Percentiles rank a stretch among this genome's conserved stretches.
phyloP scores from a whole-genome alignment of 1,284 basidiomycete genomes.

The Dichomitus squalens region DNA sequence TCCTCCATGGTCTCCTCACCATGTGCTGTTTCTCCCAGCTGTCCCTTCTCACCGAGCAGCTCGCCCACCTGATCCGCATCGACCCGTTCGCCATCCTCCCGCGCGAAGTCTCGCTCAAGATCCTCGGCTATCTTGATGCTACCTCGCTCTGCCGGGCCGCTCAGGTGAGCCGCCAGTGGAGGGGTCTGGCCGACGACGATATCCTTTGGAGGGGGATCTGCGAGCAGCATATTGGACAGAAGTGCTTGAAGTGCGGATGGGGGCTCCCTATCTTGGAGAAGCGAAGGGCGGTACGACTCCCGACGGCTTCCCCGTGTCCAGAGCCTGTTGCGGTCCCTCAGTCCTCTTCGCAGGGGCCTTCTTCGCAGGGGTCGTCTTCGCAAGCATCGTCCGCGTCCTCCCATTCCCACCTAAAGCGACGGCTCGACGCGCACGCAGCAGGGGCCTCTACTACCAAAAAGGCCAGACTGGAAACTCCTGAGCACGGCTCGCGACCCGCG shows the following conservation, averaged over 20 bases:
- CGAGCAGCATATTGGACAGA: conserved; percentile 98
- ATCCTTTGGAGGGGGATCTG: conserved; percentile 96
- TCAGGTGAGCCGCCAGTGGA: conserved; percentile 91
- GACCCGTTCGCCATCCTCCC: conserved; percentile 95
- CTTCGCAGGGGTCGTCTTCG: conserved; percentile 31
- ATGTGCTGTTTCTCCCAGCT: conserved; percentile 99
- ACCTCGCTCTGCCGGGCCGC: conserved; percentile 95
- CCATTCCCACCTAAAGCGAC: conserved; percentile 25
- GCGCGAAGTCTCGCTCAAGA: conserved; percentile 87
- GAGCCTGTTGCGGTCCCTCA: conserved; percentile 23
- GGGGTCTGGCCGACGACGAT: conserved; percentile 91
- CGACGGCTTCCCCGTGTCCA: conserved; percentile 37
- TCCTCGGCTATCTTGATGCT: conserved; percentile 93
- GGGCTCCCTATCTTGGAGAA: conserved; percentile 91
- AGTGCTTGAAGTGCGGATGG: conserved; percentile 98
- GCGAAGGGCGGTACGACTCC: conserved; percentile 49
- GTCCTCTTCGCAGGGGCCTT: conserved; percentile 13
- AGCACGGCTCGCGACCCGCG: conserved; percentile 5
- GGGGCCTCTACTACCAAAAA: conserved; percentile 46
- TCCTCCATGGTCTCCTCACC: conserved; percentile 96
- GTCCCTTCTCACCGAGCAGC: conserved; percentile 93
- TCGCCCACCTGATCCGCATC: conserved; percentile 90
- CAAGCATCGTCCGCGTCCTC: not conserved
- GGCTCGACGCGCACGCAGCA: conserved; percentile 34
- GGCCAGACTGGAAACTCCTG: conserved; percentile 38